A percentile compares a stretch with the other conserved stretches of the same genome.
Evolutionary conservation across 345 rosid species (phyloP).

Genomic region (Gossypium stocksii): DNA sequence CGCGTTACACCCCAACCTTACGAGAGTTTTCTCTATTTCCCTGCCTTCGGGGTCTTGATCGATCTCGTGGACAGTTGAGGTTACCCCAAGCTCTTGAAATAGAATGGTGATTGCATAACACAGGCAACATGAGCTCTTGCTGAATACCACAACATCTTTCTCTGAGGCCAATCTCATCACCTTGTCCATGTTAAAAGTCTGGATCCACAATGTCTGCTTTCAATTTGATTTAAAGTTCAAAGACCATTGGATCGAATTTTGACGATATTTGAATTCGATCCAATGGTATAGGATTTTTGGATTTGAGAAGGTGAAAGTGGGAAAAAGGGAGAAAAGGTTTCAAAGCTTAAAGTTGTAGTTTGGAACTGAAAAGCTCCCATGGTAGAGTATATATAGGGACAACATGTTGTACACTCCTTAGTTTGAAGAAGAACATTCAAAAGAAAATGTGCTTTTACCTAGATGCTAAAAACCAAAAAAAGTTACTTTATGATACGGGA

Average conservation of each 20-base stretch:
- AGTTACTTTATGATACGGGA: constrained; percentile 35
- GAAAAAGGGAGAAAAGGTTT: constrained; percentile 21
- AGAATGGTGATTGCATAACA: constrained; percentile 65
- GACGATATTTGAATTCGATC: constrained; percentile 18
- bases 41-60: constrained; percentile 70
- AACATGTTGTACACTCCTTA: constrained; percentile 21
- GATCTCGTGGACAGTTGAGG: constrained; percentile 54
- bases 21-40: constrained; percentile 70
- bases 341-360: constrained; percentile 29
- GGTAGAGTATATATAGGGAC: constrained; percentile 60
- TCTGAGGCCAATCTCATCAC: constrained; percentile 57
- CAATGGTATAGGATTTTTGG: constrained; percentile 16
- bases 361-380: constrained; percentile 27
- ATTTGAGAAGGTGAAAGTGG: not conserved
- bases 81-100: constrained; percentile 68
- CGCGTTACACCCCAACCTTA: constrained; percentile 56
- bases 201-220: not conserved
- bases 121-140: constrained; percentile 77
- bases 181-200: constrained; percentile 44
- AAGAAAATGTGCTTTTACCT: constrained; percentile 32
- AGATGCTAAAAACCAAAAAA: constrained; percentile 14
- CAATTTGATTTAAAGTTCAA: constrained; percentile 15
- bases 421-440: constrained; percentile 36
- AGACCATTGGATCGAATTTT: constrained; percentile 32
- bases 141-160: constrained; percentile 73